Percentiles rank a stretch among this genome's conserved stretches.
Evolutionary conservation across 23 red algal genomes (phyloP).

Genomic region (Chondrus crispus): DNA sequence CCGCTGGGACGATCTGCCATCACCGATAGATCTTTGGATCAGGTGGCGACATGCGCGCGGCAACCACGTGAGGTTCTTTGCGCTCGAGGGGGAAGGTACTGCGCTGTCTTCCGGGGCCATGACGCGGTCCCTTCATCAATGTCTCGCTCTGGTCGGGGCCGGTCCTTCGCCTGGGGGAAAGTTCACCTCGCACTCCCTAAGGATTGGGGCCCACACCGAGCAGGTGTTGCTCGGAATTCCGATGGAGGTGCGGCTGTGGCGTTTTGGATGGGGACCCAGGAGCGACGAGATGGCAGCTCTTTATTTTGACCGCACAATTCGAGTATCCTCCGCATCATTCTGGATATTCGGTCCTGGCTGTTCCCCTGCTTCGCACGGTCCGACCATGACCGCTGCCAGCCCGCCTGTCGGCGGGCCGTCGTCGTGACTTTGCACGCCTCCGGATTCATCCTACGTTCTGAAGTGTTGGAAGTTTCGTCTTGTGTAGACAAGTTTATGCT

Average conservation of each 20-base stretch:
- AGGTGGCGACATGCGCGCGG: not conserved
- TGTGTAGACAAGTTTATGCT: constrained; percentile 22
- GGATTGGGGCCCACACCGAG: not conserved
- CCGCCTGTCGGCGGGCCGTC: not conserved
- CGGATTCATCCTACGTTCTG: too few species aligned
- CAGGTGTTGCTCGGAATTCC: not conserved
- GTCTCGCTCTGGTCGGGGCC: not conserved
- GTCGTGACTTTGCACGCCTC: not conserved
- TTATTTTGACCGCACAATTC: not conserved
- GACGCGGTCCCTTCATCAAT: not conserved
- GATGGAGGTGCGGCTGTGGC: not conserved
- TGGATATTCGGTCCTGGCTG: not conserved
- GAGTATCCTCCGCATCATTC: not conserved
- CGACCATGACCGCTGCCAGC: not conserved
- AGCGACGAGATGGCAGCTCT: not conserved
- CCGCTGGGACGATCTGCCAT: not conserved
- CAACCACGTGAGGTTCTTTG: not conserved
- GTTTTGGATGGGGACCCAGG: not conserved
- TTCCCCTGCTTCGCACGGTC: not conserved
- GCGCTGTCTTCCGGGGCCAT: not conserved
- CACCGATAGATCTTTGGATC: not conserved
- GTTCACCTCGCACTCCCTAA: not conserved
- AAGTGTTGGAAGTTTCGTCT: constrained; percentile 37
- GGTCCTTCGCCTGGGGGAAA: not conserved
- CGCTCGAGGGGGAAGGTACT: not conserved